phyloP scores from a whole-genome alignment of 768 basidiomycete species.

The Boletus sp. region DNA sequence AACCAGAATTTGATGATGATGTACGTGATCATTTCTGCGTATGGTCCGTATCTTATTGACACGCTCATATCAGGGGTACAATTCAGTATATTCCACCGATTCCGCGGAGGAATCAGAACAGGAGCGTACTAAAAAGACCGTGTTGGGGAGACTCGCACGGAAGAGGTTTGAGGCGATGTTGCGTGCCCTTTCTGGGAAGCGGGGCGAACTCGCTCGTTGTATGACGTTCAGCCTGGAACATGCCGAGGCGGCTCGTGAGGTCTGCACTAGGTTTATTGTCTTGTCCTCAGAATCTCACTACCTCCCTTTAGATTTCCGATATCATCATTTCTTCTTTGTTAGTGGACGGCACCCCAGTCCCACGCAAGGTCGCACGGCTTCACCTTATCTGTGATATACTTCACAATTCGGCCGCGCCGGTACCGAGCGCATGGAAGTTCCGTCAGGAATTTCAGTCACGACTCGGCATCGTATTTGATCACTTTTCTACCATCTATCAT shows the following conservation, averaged over 20 bases:
- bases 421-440: conserved; percentile 98
- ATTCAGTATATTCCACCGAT: conserved; percentile 88
- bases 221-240: conserved; percentile 98
- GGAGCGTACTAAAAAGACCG: conserved; percentile 74
- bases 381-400: conserved; percentile 97
- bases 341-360: conserved; percentile 93
- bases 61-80: conserved; percentile 60
- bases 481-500: conserved; percentile 89
- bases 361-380: conserved; percentile 92
- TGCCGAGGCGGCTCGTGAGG: conserved; percentile 94
- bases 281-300: conserved; percentile 1
- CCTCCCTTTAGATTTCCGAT: conserved; percentile 67
- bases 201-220: conserved; percentile 89
- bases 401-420: conserved; percentile 91
- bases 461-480: conserved; percentile 93
- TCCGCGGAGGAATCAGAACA: conserved; percentile 92
- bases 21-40: conserved; percentile 35
- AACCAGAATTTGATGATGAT: conserved; percentile 82
- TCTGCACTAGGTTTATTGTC: conserved; percentile 30
- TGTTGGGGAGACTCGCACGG: conserved; percentile 75
- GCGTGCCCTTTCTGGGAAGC: conserved; percentile 77
- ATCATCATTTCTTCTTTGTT: conserved; percentile 86
- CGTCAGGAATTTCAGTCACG: conserved; percentile 90
- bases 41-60: conserved; percentile 6
- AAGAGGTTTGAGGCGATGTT: conserved; percentile 90